Evolutionary conservation across 805 yeast species (phyloP).

Genomic region (Spathaspora girioi): DNA sequence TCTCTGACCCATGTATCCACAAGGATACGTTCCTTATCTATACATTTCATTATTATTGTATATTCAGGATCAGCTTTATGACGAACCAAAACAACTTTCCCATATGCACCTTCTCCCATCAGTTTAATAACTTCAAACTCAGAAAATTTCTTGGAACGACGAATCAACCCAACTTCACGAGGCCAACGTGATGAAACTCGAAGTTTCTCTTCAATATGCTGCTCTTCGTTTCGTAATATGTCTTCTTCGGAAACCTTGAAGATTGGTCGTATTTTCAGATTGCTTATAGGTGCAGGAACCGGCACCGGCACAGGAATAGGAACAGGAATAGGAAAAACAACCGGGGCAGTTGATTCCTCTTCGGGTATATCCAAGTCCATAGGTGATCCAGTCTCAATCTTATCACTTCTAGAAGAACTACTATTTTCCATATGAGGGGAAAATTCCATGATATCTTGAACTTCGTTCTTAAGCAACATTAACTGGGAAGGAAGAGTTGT

Average conservation of each 20-base stretch:
- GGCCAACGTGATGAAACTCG: slow-evolving; percentile 46
- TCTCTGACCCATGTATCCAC: slow-evolving; percentile 98
- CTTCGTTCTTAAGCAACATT: slow-evolving; percentile 27
- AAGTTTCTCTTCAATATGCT: slow-evolving; percentile 34
- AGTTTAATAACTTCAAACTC: slow-evolving; percentile 71
- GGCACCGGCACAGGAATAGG: neutral
- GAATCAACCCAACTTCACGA: slow-evolving; percentile 51
- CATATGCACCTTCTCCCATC: slow-evolving; percentile 97
- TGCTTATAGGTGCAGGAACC: neutral
- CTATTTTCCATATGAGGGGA: slow-evolving; percentile 20
- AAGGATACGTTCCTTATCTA: slow-evolving; percentile 85
- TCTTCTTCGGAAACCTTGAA: slow-evolving; percentile 31
- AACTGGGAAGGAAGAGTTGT: slow-evolving; percentile 51
- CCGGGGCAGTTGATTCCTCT: neutral
- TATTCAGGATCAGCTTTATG: slow-evolving; percentile 60
- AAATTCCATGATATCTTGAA: slow-evolving; percentile 27
- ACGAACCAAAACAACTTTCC: slow-evolving; percentile 80
- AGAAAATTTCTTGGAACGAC: slow-evolving; percentile 66
- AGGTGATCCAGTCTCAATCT: neutral
- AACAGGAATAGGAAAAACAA: neutral
- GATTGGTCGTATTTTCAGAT: neutral
- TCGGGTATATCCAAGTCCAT: neutral
- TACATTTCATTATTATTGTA: slow-evolving; percentile 79
- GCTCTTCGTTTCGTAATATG: slow-evolving; percentile 44
- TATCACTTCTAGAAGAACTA: neutral